Evolutionary conservation across 768 basidiomycete genomes (phyloP).

Genomic region (Phylloporus rhodoxanthus): DNA sequence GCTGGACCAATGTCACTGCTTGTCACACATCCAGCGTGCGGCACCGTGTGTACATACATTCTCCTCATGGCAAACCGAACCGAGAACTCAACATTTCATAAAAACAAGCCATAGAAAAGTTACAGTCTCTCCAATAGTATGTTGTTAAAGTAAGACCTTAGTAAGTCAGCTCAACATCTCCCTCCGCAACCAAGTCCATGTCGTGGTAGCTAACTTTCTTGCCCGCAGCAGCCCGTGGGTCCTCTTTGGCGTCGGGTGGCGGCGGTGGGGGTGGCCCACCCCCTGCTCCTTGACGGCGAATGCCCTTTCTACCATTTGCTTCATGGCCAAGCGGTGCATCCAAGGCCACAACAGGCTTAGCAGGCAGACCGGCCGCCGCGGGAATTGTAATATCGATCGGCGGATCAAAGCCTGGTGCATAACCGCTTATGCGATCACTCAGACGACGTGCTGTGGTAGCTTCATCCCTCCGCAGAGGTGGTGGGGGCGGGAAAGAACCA

Average conservation of each 20-base stretch:
- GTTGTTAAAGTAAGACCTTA: constrained; percentile 24
- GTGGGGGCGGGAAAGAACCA: constrained; percentile 31
- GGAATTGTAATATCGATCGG: constrained; percentile 43
- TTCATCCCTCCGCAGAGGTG: constrained; percentile 52
- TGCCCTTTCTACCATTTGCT: constrained; percentile 30
- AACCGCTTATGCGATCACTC: constrained; percentile 78
- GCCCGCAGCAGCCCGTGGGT: constrained; percentile 84
- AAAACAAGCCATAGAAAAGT: constrained; percentile 11
- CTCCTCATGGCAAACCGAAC: constrained; percentile 26
- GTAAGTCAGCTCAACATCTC: constrained; percentile 53
- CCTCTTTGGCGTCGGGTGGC: constrained; percentile 85
- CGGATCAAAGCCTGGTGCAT: constrained; percentile 47
- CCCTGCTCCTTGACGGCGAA: constrained; percentile 35
- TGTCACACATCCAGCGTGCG: constrained; percentile 23
- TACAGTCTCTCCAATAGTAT: constrained; percentile 21
- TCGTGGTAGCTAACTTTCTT: constrained; percentile 92
- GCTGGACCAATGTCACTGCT: constrained; percentile 16
- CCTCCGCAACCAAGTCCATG: constrained; percentile 89
- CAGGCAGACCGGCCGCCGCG: constrained; percentile 68
- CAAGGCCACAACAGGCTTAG: constrained; percentile 63
- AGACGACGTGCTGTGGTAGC: constrained; percentile 56
- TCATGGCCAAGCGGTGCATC: constrained; percentile 43
- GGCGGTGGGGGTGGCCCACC: constrained; percentile 67
- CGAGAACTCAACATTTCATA: constrained; percentile 27
- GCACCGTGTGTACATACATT: constrained; percentile 2